A percentile compares a stretch with the other conserved stretches of the same genome.
phyloP scores from a whole-genome alignment of 73 alveolate genomes.

The Urostyla sp. region DNA sequence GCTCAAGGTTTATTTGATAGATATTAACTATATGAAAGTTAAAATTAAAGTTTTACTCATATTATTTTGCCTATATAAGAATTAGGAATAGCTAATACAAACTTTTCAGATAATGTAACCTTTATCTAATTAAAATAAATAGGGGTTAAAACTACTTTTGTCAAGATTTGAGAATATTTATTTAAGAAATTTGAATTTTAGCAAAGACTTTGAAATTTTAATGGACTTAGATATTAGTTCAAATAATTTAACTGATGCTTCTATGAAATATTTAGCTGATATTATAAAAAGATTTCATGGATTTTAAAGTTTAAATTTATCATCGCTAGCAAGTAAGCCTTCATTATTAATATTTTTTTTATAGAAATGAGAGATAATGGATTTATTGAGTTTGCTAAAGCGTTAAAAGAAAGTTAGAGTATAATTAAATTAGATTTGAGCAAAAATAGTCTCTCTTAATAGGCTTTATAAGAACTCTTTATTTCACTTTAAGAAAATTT shows the following conservation, averaged over 20 bases:
- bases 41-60: background rate
- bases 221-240: conserved; percentile 26
- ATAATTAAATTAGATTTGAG: background rate
- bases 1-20: conserved; percentile 47
- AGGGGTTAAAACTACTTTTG: conserved; percentile 36
- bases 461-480: conserved; percentile 1
- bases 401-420: conserved; percentile 6
- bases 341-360: too few relatives aligned
- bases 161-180: conserved; percentile 29
- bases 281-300: conserved; percentile 34
- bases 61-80: background rate
- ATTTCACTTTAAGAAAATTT: background rate
- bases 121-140: background rate
- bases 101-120: conserved; percentile 35
- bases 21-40: conserved; percentile 25
- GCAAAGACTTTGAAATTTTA: background rate
- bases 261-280: conserved; percentile 39
- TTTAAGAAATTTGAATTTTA: conserved; percentile 1
- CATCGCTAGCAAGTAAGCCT: conserved; percentile 3
- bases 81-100: conserved; percentile 30
- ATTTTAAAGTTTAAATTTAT: background rate
- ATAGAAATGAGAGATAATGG: conserved; percentile 34
- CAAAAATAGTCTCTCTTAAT: conserved; percentile 4
- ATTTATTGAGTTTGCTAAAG: conserved; percentile 11
- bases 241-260: conserved; percentile 11